Evolutionary conservation across 441 rosid genomes (phyloP).

Genomic region (Viola pubescens): DNA sequence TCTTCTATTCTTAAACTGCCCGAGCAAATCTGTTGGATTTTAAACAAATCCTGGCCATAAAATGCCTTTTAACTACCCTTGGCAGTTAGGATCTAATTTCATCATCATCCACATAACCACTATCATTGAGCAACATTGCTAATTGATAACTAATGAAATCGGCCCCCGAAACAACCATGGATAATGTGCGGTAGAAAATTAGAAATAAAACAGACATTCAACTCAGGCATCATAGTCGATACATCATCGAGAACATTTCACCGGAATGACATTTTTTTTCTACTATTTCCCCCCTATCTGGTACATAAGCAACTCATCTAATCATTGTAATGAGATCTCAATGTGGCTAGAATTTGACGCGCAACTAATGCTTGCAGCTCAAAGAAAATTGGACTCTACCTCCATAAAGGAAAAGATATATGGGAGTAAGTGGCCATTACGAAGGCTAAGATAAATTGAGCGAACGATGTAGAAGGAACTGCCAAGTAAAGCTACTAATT

Average conservation of each 20-base stretch:
- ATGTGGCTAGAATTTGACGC: not conserved
- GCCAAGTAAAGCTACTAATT: constrained; percentile 26
- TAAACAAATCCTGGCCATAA: constrained; percentile 1
- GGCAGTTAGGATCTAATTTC: not conserved
- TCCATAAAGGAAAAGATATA: not conserved
- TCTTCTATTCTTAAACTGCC: not conserved
- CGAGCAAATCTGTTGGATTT: constrained; percentile 16
- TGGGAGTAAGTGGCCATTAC: not conserved
- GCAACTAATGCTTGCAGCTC: not conserved
- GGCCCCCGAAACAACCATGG: no score
- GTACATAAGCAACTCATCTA: no score
- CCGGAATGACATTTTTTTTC: no score
- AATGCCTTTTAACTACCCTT: not conserved
- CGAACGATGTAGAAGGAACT: not conserved
- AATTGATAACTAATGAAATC: no score
- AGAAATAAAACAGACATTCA: no score
- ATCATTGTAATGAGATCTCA: no score
- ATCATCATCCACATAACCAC: not conserved
- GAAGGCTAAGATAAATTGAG: not conserved
- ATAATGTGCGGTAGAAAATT: no score
- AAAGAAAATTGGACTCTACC: not conserved
- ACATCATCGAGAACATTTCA: no score
- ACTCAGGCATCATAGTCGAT: no score
- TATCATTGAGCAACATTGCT: no score
- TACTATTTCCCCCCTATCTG: no score